Conservation (phyloP, 352 stramenopile genomes). For the Blastocystis sp. region DNA sequence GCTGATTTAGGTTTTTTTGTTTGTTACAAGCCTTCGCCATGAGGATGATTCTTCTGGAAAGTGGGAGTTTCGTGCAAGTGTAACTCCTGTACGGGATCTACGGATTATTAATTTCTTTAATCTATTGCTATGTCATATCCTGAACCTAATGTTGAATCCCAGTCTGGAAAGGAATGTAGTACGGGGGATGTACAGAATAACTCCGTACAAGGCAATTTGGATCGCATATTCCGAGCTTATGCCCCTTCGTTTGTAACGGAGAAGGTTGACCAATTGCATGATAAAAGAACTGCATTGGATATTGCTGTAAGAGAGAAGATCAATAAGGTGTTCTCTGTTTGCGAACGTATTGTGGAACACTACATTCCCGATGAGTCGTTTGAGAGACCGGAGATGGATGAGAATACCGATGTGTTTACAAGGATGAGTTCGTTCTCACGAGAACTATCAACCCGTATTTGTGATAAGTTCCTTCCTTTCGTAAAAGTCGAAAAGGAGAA, state of each 20-base stretch:
- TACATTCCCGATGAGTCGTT: constrained; percentile 40
- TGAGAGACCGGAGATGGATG: constrained; percentile 17
- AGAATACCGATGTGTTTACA: constrained; percentile 25
- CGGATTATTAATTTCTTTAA: not conserved
- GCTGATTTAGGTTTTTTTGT: constrained; percentile 31
- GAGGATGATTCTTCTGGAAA: not conserved
- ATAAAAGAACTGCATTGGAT: not conserved
- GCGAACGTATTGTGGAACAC: constrained; percentile 44
- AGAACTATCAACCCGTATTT: constrained; percentile 26
- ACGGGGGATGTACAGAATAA: not conserved
- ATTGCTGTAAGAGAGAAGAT: constrained; percentile 35
- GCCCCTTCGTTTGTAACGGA: constrained; percentile 5
- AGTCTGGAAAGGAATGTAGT: not conserved
- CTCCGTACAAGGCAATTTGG: not conserved
- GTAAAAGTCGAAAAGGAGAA: constrained; percentile 8
- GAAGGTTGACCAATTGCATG: constrained; percentile 1
- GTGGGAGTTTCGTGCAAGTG: constrained; percentile 23
- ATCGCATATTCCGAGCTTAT: constrained; percentile 33
- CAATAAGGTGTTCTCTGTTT: constrained; percentile 16
- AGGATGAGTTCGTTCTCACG: constrained; percentile 21
- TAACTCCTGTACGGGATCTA: not conserved
- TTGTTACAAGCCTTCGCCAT: not conserved
- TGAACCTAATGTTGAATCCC: constrained; percentile 7
- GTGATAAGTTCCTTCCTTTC: constrained; percentile 30
- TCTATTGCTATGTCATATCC: not conserved